phyloP scores from a whole-genome alignment of 495 filamentous ascomycete species.

The Xylaria grammica region DNA sequence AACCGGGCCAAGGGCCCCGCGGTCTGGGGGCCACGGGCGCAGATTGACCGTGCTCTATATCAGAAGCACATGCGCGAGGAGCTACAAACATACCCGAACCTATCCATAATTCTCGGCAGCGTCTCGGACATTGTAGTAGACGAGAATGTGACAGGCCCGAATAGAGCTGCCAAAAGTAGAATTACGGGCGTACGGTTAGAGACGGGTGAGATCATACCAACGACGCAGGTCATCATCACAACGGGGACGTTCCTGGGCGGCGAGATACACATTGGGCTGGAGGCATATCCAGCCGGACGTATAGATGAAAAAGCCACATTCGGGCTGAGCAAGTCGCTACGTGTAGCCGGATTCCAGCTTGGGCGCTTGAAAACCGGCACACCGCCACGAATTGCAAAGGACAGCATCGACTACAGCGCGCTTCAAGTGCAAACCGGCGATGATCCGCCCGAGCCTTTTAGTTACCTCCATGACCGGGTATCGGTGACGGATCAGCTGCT shows the following conservation, averaged over 20 bases:
- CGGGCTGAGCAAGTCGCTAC: constrained; percentile 89
- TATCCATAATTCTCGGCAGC: constrained; percentile 81
- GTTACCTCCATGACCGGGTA: constrained; percentile 81
- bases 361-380: constrained; percentile 96
- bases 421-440: constrained; percentile 81
- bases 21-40: constrained; percentile 94
- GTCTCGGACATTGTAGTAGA: constrained; percentile 88
- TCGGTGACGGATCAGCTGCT: constrained; percentile 78
- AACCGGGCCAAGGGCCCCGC: constrained; percentile 91
- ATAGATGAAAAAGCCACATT: constrained; percentile 96
- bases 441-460: constrained; percentile 86
- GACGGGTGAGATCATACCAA: constrained; percentile 82
- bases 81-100: constrained; percentile 72
- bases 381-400: constrained; percentile 82
- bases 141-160: constrained; percentile 52
- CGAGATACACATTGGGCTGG: constrained; percentile 93
- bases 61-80: constrained; percentile 91
- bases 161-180: constrained; percentile 62
- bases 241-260: constrained; percentile 96
- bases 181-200: constrained; percentile 89
- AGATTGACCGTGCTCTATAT: constrained; percentile 93
- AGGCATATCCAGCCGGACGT: constrained; percentile 81
- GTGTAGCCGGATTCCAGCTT: constrained; percentile 87
- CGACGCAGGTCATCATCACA: constrained; percentile 87
- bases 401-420: constrained; percentile 77